A percentile compares a stretch with the other conserved stretches of the same genome.
Evolutionary conservation across 2,329 filamentous ascomycete genomes (phyloP).

Genomic region (Calonectria pseudoturangicola): DNA sequence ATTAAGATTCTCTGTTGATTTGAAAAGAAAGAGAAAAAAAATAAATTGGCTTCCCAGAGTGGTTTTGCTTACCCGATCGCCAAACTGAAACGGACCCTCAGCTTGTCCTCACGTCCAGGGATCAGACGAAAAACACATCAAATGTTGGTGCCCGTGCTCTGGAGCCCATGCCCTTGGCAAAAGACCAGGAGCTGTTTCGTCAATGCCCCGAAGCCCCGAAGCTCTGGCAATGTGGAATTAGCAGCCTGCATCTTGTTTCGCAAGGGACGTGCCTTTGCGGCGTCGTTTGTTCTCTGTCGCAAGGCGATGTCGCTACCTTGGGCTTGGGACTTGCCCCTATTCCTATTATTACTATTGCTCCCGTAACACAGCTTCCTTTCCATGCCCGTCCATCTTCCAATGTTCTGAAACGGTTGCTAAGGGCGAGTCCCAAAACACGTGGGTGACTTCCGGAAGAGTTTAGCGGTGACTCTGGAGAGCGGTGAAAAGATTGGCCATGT

Average conservation of each 20-base stretch:
- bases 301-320: constrained; percentile 48
- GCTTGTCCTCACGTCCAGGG: constrained; percentile 22
- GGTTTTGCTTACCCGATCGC: constrained; percentile 3
- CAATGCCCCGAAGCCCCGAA: constrained; percentile 32
- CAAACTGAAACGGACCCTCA: constrained; percentile 38
- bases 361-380: not conserved
- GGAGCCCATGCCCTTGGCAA: constrained; percentile 11
- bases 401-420: constrained; percentile 48
- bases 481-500: constrained; percentile 54
- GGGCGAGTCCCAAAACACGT: constrained; percentile 53
- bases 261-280: constrained; percentile 34
- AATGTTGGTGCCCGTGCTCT: constrained; percentile 16
- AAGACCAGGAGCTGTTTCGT: constrained; percentile 35
- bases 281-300: constrained; percentile 35
- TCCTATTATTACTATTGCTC: constrained; percentile 11
- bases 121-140: constrained; percentile 34
- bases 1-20: not conserved
- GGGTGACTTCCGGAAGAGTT: constrained; percentile 54
- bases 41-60: not conserved
- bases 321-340: constrained; percentile 48
- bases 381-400: constrained; percentile 33
- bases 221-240: constrained; percentile 33
- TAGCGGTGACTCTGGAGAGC: constrained; percentile 51
- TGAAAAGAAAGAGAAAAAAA: not conserved
- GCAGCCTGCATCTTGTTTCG: constrained; percentile 27